A percentile compares a stretch with the other conserved stretches of the same genome.
Evolutionary conservation across 1,139 yeast genomes (phyloP).

Genomic region (Sugiyamaella japonica): DNA sequence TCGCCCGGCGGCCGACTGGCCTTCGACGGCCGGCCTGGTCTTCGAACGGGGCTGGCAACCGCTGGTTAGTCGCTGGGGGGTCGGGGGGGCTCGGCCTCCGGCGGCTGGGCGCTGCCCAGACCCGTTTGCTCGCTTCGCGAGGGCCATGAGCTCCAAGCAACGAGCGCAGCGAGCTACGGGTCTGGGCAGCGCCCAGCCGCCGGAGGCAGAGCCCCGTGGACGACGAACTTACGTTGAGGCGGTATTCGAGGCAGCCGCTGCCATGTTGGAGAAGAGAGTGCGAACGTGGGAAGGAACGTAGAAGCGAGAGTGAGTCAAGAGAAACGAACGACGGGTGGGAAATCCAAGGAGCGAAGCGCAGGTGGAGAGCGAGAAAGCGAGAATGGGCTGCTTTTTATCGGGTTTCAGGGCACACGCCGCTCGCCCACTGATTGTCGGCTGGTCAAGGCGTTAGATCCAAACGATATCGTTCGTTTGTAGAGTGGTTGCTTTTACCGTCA

Average conservation of each 20-base stretch:
- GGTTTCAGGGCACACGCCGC: neutral
- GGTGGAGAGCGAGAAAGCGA: neutral
- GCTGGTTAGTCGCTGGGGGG: too few relatives aligned
- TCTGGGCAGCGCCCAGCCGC: neutral
- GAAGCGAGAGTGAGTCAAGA: neutral
- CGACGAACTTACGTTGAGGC: slow-evolving; percentile 9
- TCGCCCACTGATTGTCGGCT: neutral
- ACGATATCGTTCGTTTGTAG: neutral
- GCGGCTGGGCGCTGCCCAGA: neutral
- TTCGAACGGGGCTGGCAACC: slow-evolving; percentile 9
- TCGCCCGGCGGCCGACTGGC: neutral
- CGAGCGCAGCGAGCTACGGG: neutral
- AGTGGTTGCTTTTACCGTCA: too few relatives aligned
- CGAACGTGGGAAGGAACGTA: neutral
- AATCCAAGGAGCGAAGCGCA: neutral
- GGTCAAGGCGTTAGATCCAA: neutral
- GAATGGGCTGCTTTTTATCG: neutral
- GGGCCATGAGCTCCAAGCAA: neutral
- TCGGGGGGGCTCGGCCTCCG: too few relatives aligned
- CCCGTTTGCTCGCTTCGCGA: neutral
- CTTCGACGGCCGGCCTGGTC: slow-evolving; percentile 14
- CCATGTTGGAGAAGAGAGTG: neutral
- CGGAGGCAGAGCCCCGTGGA: neutral
- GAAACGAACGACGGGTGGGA: too few relatives aligned
- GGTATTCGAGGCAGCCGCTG: neutral